A percentile compares a stretch with the other conserved stretches of the same genome.
phyloP scores from a whole-genome alignment of 2,329 filamentous ascomycete species.

The Byssochlamys sp. region DNA sequence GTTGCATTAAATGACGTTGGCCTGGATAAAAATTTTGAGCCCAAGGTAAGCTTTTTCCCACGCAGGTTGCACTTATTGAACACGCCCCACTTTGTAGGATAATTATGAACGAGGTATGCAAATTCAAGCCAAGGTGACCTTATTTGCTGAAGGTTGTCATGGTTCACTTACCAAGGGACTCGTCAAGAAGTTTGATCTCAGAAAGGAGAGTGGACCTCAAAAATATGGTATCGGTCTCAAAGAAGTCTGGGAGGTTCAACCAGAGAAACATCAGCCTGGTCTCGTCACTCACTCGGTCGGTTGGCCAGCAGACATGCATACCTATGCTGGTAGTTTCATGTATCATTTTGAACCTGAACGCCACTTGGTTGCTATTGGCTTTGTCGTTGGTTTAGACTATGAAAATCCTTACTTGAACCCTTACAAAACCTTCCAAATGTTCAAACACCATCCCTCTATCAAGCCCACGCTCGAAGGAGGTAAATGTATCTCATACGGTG shows the following conservation, averaged over 20 bases:
- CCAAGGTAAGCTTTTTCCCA: too few species aligned
- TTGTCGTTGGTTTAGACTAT: conserved; percentile 91
- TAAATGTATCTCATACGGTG: conserved; percentile 94
- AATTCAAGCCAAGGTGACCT: conserved; percentile 82
- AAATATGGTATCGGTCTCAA: conserved; percentile 92
- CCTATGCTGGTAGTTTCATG: conserved; percentile 95
- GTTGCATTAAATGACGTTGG: conserved; percentile 94
- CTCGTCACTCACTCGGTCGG: conserved; percentile 83
- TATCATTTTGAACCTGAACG: conserved; percentile 98
- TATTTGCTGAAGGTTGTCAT: conserved; percentile 92
- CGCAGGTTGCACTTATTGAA: too few species aligned
- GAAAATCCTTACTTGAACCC: conserved; percentile 92
- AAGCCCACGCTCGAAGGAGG: conserved; percentile 78
- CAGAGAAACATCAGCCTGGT: conserved; percentile 82
- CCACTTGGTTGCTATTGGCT: conserved; percentile 81
- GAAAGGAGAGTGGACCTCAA: conserved; percentile 80
- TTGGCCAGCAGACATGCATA: conserved; percentile 76
- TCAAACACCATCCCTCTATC: conserved; percentile 95
- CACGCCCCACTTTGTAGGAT: too few species aligned
- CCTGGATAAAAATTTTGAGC: conserved; percentile 67
- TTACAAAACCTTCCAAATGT: conserved; percentile 93
- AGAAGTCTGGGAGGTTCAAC: conserved; percentile 92
- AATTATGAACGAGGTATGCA: conserved; percentile 96
- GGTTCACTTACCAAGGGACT: conserved; percentile 92
- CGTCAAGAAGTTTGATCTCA: conserved; percentile 83